Conservation (phyloP, 306 rosid genomes). For the Biancaea sappan region DNA sequence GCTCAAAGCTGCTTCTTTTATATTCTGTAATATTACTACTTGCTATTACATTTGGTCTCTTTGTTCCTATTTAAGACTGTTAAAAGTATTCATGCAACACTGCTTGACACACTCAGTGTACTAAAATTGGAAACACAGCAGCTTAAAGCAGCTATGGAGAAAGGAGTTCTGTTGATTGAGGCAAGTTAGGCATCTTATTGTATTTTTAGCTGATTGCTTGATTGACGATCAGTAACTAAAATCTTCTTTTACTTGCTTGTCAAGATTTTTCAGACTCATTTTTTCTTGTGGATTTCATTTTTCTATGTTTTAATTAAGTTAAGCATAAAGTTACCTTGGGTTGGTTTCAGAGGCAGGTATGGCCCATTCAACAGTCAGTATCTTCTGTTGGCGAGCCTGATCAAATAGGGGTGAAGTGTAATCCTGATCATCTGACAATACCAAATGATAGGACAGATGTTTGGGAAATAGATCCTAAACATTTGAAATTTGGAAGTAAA, state of each 20-base stretch:
- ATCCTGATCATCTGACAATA: slow-evolving; percentile 61
- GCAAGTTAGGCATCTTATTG: slow-evolving; percentile 41
- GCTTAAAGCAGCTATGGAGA: slow-evolving; percentile 66
- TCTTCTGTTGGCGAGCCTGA: slow-evolving; percentile 55
- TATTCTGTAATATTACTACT: slow-evolving; percentile 17
- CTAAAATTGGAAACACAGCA: slow-evolving; percentile 79
- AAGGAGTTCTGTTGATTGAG: slow-evolving; percentile 70
- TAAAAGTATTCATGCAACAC: slow-evolving; percentile 24
- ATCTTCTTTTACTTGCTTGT: neutral
- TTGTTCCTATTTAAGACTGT: slow-evolving; percentile 17
- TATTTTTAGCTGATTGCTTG: slow-evolving; percentile 13
- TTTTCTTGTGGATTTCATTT: neutral
- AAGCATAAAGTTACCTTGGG: slow-evolving; percentile 24
- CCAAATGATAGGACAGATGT: slow-evolving; percentile 88
- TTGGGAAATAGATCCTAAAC: slow-evolving; percentile 87
- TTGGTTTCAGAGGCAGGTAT: slow-evolving; percentile 57
- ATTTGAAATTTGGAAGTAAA: slow-evolving; percentile 70
- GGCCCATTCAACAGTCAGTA: slow-evolving; percentile 49
- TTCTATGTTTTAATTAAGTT: slow-evolving; percentile 21
- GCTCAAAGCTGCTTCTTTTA: slow-evolving; percentile 28
- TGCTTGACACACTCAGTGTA: slow-evolving; percentile 37
- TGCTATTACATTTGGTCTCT: slow-evolving; percentile 18
- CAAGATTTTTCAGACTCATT: neutral
- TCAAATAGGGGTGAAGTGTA: slow-evolving; percentile 51
- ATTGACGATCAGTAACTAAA: slow-evolving; percentile 6